Conservation (phyloP, 2,329 filamentous ascomycete genomes). For the Fusarium sp. region DNA sequence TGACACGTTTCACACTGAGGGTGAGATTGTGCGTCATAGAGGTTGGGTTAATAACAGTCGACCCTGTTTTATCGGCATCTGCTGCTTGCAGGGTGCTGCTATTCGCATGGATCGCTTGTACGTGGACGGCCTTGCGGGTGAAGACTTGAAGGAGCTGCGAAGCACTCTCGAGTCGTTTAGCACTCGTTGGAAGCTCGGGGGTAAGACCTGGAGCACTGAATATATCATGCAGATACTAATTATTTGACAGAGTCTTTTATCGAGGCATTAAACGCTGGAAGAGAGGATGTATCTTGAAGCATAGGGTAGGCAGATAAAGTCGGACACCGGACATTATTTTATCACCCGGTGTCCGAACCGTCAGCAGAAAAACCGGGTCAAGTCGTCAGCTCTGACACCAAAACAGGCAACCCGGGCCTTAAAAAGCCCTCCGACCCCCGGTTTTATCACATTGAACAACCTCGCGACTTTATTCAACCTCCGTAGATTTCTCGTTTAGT, state of each 20-base stretch:
- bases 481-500: neutral
- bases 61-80: neutral
- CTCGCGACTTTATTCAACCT: neutral
- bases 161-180: neutral
- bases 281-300: neutral
- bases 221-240: neutral
- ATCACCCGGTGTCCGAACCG: neutral
- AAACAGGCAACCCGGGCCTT: conserved; percentile 6
- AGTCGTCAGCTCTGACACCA: neutral
- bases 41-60: neutral
- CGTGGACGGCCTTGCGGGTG: neutral
- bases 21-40: neutral
- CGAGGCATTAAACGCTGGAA: neutral
- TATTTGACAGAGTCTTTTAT: neutral
- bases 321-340: neutral
- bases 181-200: neutral
- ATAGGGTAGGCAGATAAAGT: neutral
- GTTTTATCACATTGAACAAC: conserved; percentile 17
- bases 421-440: conserved; percentile 32
- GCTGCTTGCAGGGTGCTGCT: neutral
- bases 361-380: neutral
- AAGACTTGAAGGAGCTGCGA: neutral
- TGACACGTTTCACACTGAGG: neutral
- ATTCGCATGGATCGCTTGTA: neutral
- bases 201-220: rapidly evolving